phyloP scores from a whole-genome alignment of 1,284 basidiomycete species.

The Agaricales sp. region DNA sequence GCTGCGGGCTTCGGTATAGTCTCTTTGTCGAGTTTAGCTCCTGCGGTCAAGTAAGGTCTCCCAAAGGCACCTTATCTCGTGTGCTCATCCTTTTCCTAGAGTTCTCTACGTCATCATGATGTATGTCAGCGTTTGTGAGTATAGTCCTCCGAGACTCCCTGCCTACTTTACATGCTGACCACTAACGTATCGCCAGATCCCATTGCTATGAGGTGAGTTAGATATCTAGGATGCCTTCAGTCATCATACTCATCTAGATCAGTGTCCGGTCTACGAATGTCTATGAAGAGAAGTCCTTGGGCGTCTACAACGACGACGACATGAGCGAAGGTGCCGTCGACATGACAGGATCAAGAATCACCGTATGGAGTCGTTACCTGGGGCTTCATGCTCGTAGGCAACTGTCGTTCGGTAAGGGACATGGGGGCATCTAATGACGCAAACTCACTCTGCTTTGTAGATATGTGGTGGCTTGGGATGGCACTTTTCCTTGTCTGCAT shows the following conservation, averaged over 20 bases:
- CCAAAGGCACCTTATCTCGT: background rate
- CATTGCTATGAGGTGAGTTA: constrained; percentile 57
- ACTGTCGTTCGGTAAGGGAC: constrained; percentile 68
- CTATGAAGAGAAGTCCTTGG: constrained; percentile 86
- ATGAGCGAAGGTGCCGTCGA: constrained; percentile 40
- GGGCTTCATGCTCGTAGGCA: constrained; percentile 77
- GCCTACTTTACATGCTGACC: too few species aligned
- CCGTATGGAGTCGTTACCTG: constrained; percentile 70
- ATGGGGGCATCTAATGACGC: background rate
- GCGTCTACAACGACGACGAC: constrained; percentile 52
- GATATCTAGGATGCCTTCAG: background rate
- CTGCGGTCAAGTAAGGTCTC: constrained; percentile 66
- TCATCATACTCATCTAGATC: constrained; percentile 5
- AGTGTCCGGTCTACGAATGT: constrained; percentile 97
- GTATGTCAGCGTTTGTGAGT: constrained; percentile 70
- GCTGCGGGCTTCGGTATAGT: constrained; percentile 84
- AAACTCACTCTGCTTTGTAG: constrained; percentile 23
- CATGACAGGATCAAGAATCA: constrained; percentile 35
- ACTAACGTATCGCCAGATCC: constrained; percentile 35
- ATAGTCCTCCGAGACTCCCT: constrained; percentile 2
- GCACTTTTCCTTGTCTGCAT: constrained; percentile 80
- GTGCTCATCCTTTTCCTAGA: constrained; percentile 23
- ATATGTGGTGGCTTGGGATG: constrained; percentile 85
- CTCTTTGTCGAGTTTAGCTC: constrained; percentile 60
- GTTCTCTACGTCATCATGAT: constrained; percentile 87